phyloP scores from a whole-genome alignment of 176 grass and related monocot species.

The Cymbopogon citratus region DNA sequence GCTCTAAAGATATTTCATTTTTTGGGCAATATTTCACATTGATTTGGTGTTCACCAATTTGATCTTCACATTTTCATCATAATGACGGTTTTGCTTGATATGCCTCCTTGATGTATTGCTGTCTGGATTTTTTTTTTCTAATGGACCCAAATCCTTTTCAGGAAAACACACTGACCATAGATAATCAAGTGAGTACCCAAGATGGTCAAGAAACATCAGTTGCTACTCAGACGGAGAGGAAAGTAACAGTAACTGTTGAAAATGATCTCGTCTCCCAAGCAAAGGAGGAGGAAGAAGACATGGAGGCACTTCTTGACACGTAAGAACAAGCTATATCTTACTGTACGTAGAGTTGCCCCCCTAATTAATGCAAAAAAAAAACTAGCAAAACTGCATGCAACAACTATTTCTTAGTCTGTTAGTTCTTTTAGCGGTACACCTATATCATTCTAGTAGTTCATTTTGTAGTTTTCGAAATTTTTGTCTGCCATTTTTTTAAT shows the following conservation, averaged over 20 bases:
- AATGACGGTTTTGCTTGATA: neutral
- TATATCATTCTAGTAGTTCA: neutral
- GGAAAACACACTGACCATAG: conserved; percentile 79
- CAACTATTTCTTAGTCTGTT: neutral
- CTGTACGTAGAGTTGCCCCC: neutral
- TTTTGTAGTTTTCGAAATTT: conserved; percentile 10
- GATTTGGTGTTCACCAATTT: neutral
- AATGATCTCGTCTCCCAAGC: conserved; percentile 93
- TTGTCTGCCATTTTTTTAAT: neutral
- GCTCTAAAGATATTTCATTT: neutral
- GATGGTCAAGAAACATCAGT: conserved; percentile 55
- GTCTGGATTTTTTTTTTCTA: conserved; percentile 19
- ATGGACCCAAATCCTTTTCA: conserved; percentile 32
- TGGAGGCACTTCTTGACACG: conserved; percentile 97
- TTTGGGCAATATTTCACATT: neutral
- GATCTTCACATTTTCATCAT: neutral
- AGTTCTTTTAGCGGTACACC: conserved; percentile 3
- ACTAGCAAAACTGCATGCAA: neutral
- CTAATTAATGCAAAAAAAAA: neutral
- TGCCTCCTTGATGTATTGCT: neutral
- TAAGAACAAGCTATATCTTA: conserved; percentile 30
- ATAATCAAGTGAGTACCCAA: conserved; percentile 58
- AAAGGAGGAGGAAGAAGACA: conserved; percentile 93
- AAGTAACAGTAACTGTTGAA: conserved; percentile 90
- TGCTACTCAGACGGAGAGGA: conserved; percentile 70